phyloP scores from a whole-genome alignment of 371 early-diverging fungal species.

The Sporodiniella umbellata region DNA sequence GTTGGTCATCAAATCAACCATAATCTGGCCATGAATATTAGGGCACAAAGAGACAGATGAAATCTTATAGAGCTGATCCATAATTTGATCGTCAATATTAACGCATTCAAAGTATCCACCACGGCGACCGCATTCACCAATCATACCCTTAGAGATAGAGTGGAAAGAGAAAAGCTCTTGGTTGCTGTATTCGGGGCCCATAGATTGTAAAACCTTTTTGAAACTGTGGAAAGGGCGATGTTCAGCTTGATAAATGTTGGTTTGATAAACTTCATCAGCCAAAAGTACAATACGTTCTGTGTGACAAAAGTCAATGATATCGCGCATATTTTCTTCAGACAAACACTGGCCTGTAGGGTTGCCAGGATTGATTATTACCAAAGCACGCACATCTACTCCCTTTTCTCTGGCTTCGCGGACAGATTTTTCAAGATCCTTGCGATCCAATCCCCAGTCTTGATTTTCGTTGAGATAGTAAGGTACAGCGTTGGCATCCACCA shows the following conservation, averaged over 20 bases:
- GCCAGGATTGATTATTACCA: slow-evolving; percentile 97
- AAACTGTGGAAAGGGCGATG: slow-evolving; percentile 90
- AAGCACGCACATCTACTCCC: slow-evolving; percentile 86
- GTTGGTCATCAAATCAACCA: slow-evolving; percentile 93
- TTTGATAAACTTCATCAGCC: slow-evolving; percentile 98
- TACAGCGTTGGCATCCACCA: slow-evolving; percentile 80
- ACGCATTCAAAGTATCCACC: slow-evolving; percentile 97
- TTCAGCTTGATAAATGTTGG: slow-evolving; percentile 83
- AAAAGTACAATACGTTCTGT: slow-evolving; percentile 78
- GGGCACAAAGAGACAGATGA: slow-evolving; percentile 92
- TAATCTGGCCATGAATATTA: slow-evolving; percentile 80
- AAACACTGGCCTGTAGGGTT: slow-evolving; percentile 97
- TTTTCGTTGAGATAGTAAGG: slow-evolving; percentile 91
- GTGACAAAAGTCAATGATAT: slow-evolving; percentile 86
- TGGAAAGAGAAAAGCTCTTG: slow-evolving; percentile 94
- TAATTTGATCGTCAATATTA: slow-evolving; percentile 71
- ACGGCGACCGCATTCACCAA: slow-evolving; percentile 97
- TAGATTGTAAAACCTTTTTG: slow-evolving; percentile 80
- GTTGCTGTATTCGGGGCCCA: slow-evolving; percentile 40
- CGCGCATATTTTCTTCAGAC: slow-evolving; percentile 75
- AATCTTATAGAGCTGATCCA: slow-evolving; percentile 89
- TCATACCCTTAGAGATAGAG: slow-evolving; percentile 95
- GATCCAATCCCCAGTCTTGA: slow-evolving; percentile 79
- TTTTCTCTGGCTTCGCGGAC: slow-evolving; percentile 65
- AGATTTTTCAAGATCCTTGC: slow-evolving; percentile 57